Evolutionary conservation across 108 stramenopile genomes (phyloP).

Genomic region (Nitzschia palea): DNA sequence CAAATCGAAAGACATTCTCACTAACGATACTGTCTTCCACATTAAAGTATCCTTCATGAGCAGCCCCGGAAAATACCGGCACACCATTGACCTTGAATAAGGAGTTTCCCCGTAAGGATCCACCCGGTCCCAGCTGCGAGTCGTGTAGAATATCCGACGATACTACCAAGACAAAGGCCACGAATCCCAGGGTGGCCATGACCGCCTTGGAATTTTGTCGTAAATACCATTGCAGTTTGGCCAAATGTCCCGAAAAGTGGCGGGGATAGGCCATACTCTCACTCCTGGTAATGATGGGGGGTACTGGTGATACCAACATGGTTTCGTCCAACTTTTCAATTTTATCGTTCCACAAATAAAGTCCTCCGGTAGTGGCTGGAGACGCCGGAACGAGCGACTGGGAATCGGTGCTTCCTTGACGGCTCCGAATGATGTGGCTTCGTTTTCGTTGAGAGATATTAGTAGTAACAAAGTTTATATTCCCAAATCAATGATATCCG

Average conservation of each 20-base stretch:
- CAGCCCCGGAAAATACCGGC: slow-evolving; percentile 59
- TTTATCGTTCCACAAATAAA: background rate
- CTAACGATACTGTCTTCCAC: slow-evolving; percentile 41
- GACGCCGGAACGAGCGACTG: background rate
- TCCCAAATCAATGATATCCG: too few species aligned
- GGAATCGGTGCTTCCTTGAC: slow-evolving; percentile 17
- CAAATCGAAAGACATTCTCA: slow-evolving; percentile 71
- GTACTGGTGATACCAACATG: background rate
- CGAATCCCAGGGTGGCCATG: slow-evolving; percentile 30
- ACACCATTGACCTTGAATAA: background rate
- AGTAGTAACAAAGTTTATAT: too few species aligned
- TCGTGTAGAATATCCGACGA: slow-evolving; percentile 37
- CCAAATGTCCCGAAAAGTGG: slow-evolving; percentile 16
- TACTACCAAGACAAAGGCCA: slow-evolving; percentile 40
- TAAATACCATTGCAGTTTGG: slow-evolving; percentile 34
- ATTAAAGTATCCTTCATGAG: slow-evolving; percentile 72
- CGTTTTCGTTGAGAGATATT: too few species aligned
- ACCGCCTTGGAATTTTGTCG: slow-evolving; percentile 41
- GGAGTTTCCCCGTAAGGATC: background rate
- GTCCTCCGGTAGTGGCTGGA: slow-evolving; percentile 9
- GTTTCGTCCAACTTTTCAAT: background rate
- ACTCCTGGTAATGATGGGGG: background rate
- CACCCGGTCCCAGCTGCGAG: slow-evolving; percentile 14
- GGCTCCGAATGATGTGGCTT: slow-evolving; percentile 23
- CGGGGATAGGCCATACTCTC: slow-evolving; percentile 72